Evolutionary conservation across 2,329 filamentous ascomycete genomes (phyloP), one percentile per base, ranked within the genome.

Genomic region (Fusarium clavum): DNA sequence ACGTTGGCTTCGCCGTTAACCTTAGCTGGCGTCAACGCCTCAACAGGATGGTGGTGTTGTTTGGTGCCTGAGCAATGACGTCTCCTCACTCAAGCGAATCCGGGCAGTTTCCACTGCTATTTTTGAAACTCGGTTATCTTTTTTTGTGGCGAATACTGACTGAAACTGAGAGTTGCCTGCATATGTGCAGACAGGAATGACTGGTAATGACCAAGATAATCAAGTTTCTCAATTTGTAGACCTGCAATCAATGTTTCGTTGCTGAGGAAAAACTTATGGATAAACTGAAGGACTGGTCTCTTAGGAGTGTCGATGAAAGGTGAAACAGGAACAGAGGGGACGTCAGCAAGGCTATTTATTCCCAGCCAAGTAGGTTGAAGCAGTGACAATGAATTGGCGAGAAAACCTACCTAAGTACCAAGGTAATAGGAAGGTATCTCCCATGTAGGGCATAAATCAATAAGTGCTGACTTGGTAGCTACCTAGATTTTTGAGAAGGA

Each of bases 61-160:
- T 49, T 58, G 60, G 58, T 46, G 43, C 22, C 44, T 48, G 63
- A 38, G 59, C 52, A 71, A 75, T 75, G 73, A 75, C 73, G 73
- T 74, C 62, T 60, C 60, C 45, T 62, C 43, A 57, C 40, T n/a
- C 52, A 16, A 27, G 49, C 57, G 60, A 38, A 34, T 20, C 45
- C 34, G 18, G 34, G 34, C 32, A 46, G 58, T 41, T 62, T 57
- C n/a, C 25, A 20, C 44, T 59, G 29, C 58, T 53, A 56, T 44
- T 62, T 64, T 55, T 59, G 53, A 67, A 55, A 43, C 47, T 64
- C 54, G 61, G 65, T 57, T 70, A 57, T 68, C 47, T 60, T 40
- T 71, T 47, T 57, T 61, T 45, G 71, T 74, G 69, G 64, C 67
- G 43, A 73, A 74, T 59, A 30, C 25, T 18, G 40, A 30, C 25